These are phyloP conservation scores for Claviceps pazoutovae DNA, from an alignment of 2,329 filamentous ascomycete species.

Conservation along the genomic window DNA sequence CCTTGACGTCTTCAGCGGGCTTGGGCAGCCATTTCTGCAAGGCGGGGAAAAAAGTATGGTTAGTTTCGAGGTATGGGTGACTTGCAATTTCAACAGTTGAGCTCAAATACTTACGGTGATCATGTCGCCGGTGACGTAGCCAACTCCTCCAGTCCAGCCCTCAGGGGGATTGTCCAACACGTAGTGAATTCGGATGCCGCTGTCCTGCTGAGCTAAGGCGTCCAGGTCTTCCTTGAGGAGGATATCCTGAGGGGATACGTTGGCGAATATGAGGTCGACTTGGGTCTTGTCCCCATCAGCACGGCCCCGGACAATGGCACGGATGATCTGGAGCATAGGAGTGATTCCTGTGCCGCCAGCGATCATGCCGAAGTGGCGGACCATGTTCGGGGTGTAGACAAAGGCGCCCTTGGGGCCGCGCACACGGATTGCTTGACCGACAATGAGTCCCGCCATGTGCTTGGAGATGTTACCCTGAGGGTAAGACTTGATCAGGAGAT, in stretches of 20 bases:
- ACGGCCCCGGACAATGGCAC: conserved; percentile 74
- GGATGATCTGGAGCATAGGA: conserved; percentile 92
- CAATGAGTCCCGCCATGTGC: conserved; percentile 67
- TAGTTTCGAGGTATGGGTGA: background rate
- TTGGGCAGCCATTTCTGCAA: conserved; percentile 59
- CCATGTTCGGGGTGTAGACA: conserved; percentile 95
- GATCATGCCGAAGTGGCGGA: conserved; percentile 93
- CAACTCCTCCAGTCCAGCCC: conserved; percentile 82
- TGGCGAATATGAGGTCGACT: conserved; percentile 92
- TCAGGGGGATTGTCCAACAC: conserved; percentile 92
- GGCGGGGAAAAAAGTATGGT: background rate
- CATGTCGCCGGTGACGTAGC: conserved; percentile 92
- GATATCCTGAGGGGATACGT: conserved; percentile 87
- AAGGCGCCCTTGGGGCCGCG: conserved; percentile 94
- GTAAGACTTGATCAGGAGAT: conserved; percentile 96
- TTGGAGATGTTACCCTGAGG: conserved; percentile 95
- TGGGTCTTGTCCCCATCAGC: conserved; percentile 70
- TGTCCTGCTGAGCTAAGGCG: conserved; percentile 59
- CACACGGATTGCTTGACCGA: conserved; percentile 82
- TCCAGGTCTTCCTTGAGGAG: conserved; percentile 88
- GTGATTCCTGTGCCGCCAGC: conserved; percentile 96
- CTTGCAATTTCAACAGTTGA: background rate
- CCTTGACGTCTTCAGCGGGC: conserved; percentile 76
- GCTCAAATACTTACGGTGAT: conserved; percentile 52
- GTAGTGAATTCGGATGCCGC: conserved; percentile 78